These are phyloP conservation scores for Zygoascus flipseniorum DNA, from an alignment of 805 yeast genomes.

Conservation along the genomic window DNA sequence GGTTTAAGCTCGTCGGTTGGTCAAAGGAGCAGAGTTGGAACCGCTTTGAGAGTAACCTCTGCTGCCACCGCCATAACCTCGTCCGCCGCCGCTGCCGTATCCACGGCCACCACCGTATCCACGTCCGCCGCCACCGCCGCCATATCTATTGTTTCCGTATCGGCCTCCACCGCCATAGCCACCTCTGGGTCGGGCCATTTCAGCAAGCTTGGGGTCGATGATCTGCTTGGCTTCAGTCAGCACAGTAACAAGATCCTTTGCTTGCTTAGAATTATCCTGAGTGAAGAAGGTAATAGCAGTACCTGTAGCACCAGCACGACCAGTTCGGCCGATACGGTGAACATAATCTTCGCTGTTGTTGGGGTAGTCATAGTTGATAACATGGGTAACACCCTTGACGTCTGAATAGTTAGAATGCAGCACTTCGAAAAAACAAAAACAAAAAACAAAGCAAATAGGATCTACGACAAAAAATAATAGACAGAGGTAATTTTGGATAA, in stretches of 20 bases:
- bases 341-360: slow-evolving; percentile 97
- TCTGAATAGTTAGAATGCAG: slow-evolving; percentile 39
- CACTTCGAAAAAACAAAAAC: not conserved
- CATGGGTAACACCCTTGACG: slow-evolving; percentile 94
- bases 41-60: slow-evolving; percentile 21
- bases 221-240: slow-evolving; percentile 93
- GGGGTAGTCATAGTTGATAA: slow-evolving; percentile 95
- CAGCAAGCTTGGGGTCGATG: slow-evolving; percentile 70
- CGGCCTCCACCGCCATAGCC: slow-evolving; percentile 55
- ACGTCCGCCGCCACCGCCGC: slow-evolving; percentile 36
- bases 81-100: slow-evolving; percentile 28
- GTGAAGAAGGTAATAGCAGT: slow-evolving; percentile 94
- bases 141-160: slow-evolving; percentile 40
- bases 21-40: slow-evolving; percentile 34
- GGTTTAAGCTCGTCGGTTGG: slow-evolving; percentile 29
- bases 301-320: slow-evolving; percentile 97
- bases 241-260: slow-evolving; percentile 82
- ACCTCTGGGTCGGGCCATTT: slow-evolving; percentile 67
- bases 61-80: slow-evolving; percentile 15
- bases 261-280: slow-evolving; percentile 75
- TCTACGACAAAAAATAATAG: slow-evolving; percentile 2
- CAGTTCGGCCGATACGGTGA: slow-evolving; percentile 98
- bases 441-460: not conserved
- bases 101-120: slow-evolving; percentile 31
- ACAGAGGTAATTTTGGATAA: not conserved